Evolutionary conservation across 1,284 basidiomycete genomes (phyloP), one percentile per base, ranked within the genome.

Genomic region (Sporisorium scitamineum): DNA sequence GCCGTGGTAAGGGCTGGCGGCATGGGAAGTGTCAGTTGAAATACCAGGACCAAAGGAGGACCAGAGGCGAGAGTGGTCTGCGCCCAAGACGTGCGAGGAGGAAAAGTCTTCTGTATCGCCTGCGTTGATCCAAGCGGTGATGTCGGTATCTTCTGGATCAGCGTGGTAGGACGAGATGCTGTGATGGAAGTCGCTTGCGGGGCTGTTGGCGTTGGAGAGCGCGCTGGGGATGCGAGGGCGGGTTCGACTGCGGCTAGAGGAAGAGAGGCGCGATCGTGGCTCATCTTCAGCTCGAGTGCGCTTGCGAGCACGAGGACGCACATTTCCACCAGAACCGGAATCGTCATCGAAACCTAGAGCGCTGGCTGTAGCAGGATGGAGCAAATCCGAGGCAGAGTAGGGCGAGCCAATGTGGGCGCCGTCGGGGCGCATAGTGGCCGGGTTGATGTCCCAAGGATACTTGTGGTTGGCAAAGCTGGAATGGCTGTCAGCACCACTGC

Each of bases 51-150:
- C 65, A 22, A 76, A 76, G 16, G 65, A 71, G n/a, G 73, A 71
- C 73, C 73, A 76, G 24, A 76, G 62, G 29, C 73, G 61, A 26
- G 68, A 67, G 26, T 76, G 73, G 14, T 76, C 73, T 22, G 63
- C 48, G 20, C 37, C 24, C 5, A 54, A 26, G 7, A 61, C 54
- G 26, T 63, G 60, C 1, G 68, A 54, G 11, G 64, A 22, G 31
- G 47, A 52, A 29, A 76, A 67, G 18, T 76, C 73, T 32, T 76
- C 69, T 39, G 50, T 56, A 22, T 76, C 74, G 50, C 74, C 74
- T 5, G 74, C 65, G 41, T 76, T 72, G 66, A 76, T 76, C 74
- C 74, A 76, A 26, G 74, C 74, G 22, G 74, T 76, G 45, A 76
- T 76, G 51, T 76, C 74, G 45, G 73, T 68, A 20, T 76, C 73